Evolutionary conservation across 176 grass and related monocot genomes (phyloP).

Genomic region (Carex scoparia): DNA sequence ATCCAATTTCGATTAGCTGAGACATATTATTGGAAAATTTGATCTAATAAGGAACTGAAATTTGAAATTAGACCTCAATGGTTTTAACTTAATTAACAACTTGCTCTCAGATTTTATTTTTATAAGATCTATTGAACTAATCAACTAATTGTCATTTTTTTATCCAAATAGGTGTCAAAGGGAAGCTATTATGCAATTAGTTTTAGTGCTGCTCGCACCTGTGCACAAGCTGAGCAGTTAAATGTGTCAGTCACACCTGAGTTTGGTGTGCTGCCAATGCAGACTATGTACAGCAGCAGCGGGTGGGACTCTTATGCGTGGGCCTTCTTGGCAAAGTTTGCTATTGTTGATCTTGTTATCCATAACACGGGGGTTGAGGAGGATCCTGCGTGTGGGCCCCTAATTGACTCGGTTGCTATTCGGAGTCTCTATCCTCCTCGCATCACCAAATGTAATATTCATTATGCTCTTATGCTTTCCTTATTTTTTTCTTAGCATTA

Average conservation of each 20-base stretch:
- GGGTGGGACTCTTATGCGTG: slow-evolving; percentile 94
- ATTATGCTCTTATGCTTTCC: neutral
- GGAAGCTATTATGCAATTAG: slow-evolving; percentile 82
- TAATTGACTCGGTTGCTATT: slow-evolving; percentile 74
- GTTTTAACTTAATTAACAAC: neutral
- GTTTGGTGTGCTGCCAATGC: slow-evolving; percentile 63
- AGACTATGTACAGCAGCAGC: slow-evolving; percentile 85
- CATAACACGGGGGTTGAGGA: slow-evolving; percentile 88
- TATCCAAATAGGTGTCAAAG: neutral
- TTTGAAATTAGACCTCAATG: neutral
- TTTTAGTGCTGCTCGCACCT: slow-evolving; percentile 87
- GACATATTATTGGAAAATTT: neutral
- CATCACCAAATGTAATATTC: slow-evolving; percentile 21
- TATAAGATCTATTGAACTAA: neutral
- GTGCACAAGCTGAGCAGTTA: slow-evolving; percentile 70
- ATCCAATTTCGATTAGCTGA: neutral
- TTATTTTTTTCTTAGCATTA: neutral
- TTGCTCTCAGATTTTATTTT: neutral
- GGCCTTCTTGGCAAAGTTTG: slow-evolving; percentile 69
- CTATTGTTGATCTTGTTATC: slow-evolving; percentile 46
- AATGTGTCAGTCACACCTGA: slow-evolving; percentile 89
- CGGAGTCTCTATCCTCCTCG: slow-evolving; percentile 52
- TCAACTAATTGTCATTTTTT: neutral
- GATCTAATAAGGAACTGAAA: neutral
- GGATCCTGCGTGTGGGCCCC: slow-evolving; percentile 80